phyloP scores from a whole-genome alignment of 1,284 basidiomycete species.

The Ustilago lituana region DNA sequence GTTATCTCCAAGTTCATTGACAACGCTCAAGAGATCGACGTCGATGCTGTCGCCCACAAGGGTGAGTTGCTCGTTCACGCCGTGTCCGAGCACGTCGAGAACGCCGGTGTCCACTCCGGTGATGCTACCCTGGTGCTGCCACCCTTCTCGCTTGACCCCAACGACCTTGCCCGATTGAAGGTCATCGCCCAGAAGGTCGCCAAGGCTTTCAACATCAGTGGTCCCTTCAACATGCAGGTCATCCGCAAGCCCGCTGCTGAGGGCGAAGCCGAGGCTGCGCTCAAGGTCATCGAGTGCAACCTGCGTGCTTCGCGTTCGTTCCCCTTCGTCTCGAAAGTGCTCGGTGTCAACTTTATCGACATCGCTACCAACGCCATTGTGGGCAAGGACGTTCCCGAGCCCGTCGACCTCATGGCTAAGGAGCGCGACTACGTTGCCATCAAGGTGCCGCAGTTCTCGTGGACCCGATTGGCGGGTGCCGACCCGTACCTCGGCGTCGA shows the following conservation, averaged over 20 bases:
- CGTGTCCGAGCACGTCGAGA: constrained; percentile 97
- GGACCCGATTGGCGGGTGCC: constrained; percentile 90
- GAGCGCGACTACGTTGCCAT: constrained; percentile 92
- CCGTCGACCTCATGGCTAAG: constrained; percentile 91
- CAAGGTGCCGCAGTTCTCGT: constrained; percentile 98
- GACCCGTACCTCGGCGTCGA: constrained; percentile 97
- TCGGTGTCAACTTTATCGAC: constrained; percentile 96
- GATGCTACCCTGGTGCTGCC: constrained; percentile 97
- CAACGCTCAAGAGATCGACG: constrained; percentile 95
- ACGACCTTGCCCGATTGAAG: constrained; percentile 88
- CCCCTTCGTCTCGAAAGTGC: constrained; percentile 98
- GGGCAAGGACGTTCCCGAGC: constrained; percentile 86
- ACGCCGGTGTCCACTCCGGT: constrained; percentile 98
- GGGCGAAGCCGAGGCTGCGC: constrained; percentile 73
- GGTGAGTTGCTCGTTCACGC: constrained; percentile 95
- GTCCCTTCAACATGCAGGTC: constrained; percentile 99
- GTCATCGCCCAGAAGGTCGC: constrained; percentile 93
- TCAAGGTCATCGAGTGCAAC: constrained; percentile 99
- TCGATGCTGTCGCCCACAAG: constrained; percentile 95
- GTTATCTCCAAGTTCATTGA: constrained; percentile 99
- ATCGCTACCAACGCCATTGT: constrained; percentile 92
- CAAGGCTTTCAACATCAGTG: constrained; percentile 91
- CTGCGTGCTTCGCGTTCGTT: constrained; percentile 95
- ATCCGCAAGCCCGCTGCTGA: constrained; percentile 81
- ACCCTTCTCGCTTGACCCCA: constrained; percentile 82